phyloP scores from a whole-genome alignment of 495 filamentous ascomycete genomes.

The Daldinia caldariorum region DNA sequence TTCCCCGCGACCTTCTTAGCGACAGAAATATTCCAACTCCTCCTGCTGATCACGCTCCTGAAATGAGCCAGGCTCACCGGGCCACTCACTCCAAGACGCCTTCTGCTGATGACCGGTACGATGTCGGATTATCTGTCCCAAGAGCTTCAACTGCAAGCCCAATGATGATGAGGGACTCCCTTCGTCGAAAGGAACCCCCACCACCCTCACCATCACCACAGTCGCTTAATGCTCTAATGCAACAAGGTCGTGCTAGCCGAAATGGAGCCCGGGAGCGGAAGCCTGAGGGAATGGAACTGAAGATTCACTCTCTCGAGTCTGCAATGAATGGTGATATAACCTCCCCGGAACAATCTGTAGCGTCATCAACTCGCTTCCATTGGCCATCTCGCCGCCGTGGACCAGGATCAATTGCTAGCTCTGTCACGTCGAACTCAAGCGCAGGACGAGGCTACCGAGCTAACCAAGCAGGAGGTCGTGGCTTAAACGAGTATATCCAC shows the following conservation, averaged over 20 bases:
- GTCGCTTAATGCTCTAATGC: conserved; percentile 61
- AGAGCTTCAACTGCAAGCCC: conserved; percentile 62
- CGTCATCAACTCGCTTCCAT: conserved; percentile 56
- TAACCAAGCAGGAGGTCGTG: conserved; percentile 62
- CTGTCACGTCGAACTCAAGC: conserved; percentile 55
- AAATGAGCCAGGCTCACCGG: conserved; percentile 26
- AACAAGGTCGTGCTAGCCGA: conserved; percentile 63
- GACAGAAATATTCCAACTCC: conserved; percentile 46
- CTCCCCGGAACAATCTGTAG: conserved; percentile 60
- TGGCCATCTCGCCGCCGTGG: conserved; percentile 59
- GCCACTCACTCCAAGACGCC: conserved; percentile 29
- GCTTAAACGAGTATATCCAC: conserved; percentile 86
- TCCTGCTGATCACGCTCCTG: conserved; percentile 39
- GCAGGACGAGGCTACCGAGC: conserved; percentile 54
- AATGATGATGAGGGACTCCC: conserved; percentile 55
- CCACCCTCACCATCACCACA: conserved; percentile 63
- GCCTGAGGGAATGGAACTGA: conserved; percentile 81
- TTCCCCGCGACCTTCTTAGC: conserved; percentile 49
- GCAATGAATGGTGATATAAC: conserved; percentile 61
- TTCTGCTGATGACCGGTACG: conserved; percentile 35
- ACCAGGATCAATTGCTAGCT: conserved; percentile 59
- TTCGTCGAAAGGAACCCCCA: conserved; percentile 49
- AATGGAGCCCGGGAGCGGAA: conserved; percentile 84
- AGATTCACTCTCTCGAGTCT: conserved; percentile 68
- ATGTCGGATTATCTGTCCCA: conserved; percentile 43